phyloP scores from a whole-genome alignment of 768 basidiomycete genomes.

The Kwoniella mangroviensis region DNA sequence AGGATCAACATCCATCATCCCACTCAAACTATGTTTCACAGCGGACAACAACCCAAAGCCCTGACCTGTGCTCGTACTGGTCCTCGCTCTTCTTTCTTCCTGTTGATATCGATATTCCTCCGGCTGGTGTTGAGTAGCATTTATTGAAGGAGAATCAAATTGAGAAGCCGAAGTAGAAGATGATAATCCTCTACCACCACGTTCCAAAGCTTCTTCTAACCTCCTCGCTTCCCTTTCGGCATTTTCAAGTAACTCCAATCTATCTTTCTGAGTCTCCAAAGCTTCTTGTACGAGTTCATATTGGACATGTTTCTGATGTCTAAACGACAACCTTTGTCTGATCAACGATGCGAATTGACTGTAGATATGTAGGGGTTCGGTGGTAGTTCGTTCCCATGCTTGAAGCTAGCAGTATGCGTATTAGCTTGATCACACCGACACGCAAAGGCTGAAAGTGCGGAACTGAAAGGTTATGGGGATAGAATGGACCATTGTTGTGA shows the following conservation, averaged over 20 bases:
- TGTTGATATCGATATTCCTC: constrained; percentile 30
- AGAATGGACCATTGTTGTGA: too few species aligned
- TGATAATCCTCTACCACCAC: constrained; percentile 57
- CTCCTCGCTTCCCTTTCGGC: constrained; percentile 88
- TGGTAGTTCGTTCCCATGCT: constrained; percentile 91
- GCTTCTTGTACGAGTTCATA: constrained; percentile 94
- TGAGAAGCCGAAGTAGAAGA: constrained; percentile 21
- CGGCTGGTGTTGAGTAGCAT: not conserved
- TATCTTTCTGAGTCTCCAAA: constrained; percentile 79
- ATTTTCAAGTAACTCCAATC: constrained; percentile 86
- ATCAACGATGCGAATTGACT: constrained; percentile 92
- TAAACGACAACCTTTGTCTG: constrained; percentile 88
- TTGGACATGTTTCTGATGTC: constrained; percentile 97
- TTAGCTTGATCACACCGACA: too few species aligned
- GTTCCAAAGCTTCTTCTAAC: constrained; percentile 81
- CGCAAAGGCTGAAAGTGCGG: too few species aligned
- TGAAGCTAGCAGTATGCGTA: constrained; percentile 66
- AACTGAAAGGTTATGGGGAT: too few species aligned
- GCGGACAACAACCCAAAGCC: constrained; percentile 84
- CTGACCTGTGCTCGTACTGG: constrained; percentile 23
- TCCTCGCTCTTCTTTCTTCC: constrained; percentile 26
- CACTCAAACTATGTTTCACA: constrained; percentile 89
- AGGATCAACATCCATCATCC: constrained; percentile 99
- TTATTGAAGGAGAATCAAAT: not conserved
- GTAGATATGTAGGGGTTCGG: constrained; percentile 95